Evolutionary conservation across 2,329 filamentous ascomycete species (phyloP).

Genomic region (Colletotrichum sp.): DNA sequence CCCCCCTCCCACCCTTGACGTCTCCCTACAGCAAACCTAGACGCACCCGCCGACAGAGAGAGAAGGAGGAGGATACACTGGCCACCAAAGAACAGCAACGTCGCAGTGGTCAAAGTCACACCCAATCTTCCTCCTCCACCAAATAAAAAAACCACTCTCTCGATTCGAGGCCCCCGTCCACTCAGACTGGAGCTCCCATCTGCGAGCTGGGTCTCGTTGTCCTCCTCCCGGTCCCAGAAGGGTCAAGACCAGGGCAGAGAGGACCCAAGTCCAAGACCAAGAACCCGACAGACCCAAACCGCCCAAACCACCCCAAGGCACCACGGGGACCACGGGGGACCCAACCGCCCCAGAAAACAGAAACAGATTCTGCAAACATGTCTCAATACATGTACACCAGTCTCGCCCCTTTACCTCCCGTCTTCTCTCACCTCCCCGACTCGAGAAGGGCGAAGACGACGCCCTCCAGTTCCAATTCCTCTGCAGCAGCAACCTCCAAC

Average conservation of each 20-base stretch:
- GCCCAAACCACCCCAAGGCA: neutral
- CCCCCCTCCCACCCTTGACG: neutral
- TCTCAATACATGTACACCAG: conserved; percentile 24
- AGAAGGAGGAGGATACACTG: neutral
- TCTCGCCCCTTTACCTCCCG: conserved; percentile 18
- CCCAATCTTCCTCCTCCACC: neutral
- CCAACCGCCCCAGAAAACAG: conserved; percentile 5
- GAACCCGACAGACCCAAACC: neutral
- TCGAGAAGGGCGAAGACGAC: conserved; percentile 6
- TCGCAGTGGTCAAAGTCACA: neutral
- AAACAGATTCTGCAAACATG: conserved; percentile 19
- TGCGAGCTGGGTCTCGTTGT: conserved; percentile 9
- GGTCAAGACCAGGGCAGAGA: conserved; percentile 1
- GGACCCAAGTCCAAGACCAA: neutral
- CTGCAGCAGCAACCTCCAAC: neutral
- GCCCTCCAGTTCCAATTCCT: neutral
- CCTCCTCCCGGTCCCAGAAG: conserved; percentile 13
- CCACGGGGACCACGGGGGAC: neutral
- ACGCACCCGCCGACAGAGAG: neutral
- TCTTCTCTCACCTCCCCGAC: conserved; percentile 15
- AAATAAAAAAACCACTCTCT: neutral
- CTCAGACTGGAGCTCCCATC: conserved; percentile 6
- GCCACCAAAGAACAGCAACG: neutral
- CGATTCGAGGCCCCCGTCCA: neutral
- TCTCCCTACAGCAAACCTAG: neutral